Percentiles rank a stretch among this genome's conserved stretches.
phyloP scores from a whole-genome alignment of 768 basidiomycete species.

The Kwoniella pini region DNA sequence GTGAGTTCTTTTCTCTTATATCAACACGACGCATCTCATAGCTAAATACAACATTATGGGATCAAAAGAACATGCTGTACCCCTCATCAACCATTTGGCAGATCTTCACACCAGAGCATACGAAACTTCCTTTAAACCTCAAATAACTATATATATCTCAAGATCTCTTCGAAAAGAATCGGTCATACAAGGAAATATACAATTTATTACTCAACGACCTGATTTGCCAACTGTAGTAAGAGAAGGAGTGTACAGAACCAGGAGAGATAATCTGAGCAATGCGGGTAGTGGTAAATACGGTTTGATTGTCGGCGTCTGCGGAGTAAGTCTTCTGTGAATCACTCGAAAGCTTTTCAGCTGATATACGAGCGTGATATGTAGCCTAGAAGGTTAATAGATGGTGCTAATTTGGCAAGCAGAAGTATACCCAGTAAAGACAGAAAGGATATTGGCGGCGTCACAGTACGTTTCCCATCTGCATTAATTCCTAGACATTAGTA shows the following conservation, averaged over 20 bases:
- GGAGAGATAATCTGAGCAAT: slow-evolving; percentile 4
- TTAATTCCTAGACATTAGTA: neutral
- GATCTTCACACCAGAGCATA: slow-evolving; percentile 6
- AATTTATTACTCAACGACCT: slow-evolving; percentile 8
- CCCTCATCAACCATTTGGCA: neutral
- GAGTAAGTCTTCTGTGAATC: slow-evolving; percentile 2
- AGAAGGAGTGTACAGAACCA: neutral
- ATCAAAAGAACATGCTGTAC: slow-evolving; percentile 1
- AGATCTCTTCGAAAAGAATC: neutral
- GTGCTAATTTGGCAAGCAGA: neutral
- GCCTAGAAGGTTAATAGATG: slow-evolving; percentile 10
- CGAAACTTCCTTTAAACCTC: neutral
- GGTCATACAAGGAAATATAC: neutral
- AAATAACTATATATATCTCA: slow-evolving; percentile 7
- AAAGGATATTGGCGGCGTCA: slow-evolving; percentile 10
- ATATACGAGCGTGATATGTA: neutral
- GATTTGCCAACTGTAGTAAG: slow-evolving; percentile 2
- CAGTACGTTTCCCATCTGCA: neutral
- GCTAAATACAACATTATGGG: neutral
- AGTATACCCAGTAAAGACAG: slow-evolving; percentile 11
- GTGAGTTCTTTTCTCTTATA: slow-evolving; percentile 31
- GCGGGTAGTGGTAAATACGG: neutral
- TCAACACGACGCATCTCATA: neutral
- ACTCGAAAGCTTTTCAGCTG: neutral
- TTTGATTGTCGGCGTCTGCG: slow-evolving; percentile 12